Percentiles rank a stretch among this genome's conserved stretches.
Evolutionary conservation across 768 basidiomycete species (phyloP).

Genomic region (Clitopilus passeckerianus): DNA sequence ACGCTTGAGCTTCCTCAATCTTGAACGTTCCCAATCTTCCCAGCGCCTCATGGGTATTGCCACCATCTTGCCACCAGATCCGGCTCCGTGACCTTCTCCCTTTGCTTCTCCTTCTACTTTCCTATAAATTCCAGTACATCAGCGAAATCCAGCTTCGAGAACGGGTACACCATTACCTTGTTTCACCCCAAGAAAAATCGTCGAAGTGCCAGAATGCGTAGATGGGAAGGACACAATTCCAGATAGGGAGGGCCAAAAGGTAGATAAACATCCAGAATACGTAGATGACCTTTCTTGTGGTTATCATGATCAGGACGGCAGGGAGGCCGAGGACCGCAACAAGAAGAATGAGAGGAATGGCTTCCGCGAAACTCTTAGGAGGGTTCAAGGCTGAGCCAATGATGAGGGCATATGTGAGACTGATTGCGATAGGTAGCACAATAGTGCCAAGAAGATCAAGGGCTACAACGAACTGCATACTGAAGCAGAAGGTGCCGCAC

Average conservation of each 20-base stretch:
- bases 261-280: conserved; percentile 99
- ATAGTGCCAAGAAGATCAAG: conserved; percentile 93
- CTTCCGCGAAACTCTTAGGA: conserved; percentile 82
- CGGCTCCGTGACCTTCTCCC: conserved; percentile 71
- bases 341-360: conserved; percentile 89
- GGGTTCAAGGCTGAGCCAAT: conserved; percentile 76
- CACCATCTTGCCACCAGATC: conserved; percentile 45
- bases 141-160: conserved; percentile 2
- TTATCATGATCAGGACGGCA: conserved; percentile 86
- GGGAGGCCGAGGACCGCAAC: conserved; percentile 91
- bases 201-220: conserved; percentile 99
- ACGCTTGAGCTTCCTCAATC: conserved; percentile 84
- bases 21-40: conserved; percentile 99
- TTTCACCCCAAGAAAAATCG: conserved; percentile 99
- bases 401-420: conserved; percentile 84
- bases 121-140: conserved; percentile 34
- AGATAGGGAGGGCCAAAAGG: conserved; percentile 86
- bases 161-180: conserved; percentile 53
- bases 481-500: conserved; percentile 99
- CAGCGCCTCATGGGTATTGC: conserved; percentile 92
- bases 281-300: conserved; percentile 92
- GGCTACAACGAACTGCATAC: conserved; percentile 99
- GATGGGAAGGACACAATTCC: conserved; percentile 92
- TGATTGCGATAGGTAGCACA: conserved; percentile 91
- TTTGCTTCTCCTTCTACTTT: conserved; percentile 93